These are phyloP conservation scores for Piper betle DNA, from an alignment of 164 flowering plant genomes.

Conservation along the genomic window DNA sequence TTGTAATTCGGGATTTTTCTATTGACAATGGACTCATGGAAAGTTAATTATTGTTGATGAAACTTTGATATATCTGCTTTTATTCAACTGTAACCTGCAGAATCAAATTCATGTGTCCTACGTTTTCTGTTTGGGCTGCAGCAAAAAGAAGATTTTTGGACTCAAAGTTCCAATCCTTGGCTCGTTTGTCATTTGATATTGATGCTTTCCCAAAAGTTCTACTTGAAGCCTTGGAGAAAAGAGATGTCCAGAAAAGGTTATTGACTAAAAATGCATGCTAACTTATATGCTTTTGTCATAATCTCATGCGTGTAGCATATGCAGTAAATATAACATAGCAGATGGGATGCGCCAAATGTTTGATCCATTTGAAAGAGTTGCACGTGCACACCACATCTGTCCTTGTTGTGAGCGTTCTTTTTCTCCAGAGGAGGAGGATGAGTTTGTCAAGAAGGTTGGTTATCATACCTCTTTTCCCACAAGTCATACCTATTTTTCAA, in stretches of 20 bases:
- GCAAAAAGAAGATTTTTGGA: slow-evolving; percentile 71
- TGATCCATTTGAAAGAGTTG: slow-evolving; percentile 91
- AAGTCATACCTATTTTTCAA: not conserved
- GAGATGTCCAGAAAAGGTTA: slow-evolving; percentile 80
- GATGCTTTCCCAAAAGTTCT: slow-evolving; percentile 54
- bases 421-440: slow-evolving; percentile 85
- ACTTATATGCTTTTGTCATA: not conserved
- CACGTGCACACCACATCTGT: slow-evolving; percentile 86
- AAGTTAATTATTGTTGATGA: not conserved
- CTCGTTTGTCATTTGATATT: slow-evolving; percentile 32
- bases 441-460: slow-evolving; percentile 76
- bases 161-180: slow-evolving; percentile 50
- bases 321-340: slow-evolving; percentile 77
- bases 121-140: slow-evolving; percentile 22
- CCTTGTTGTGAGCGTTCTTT: slow-evolving; percentile 97
- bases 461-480: not conserved
- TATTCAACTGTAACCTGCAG: not conserved
- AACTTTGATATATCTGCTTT: not conserved
- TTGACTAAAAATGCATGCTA: not conserved
- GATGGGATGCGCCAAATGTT: slow-evolving; percentile 90
- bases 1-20: too few relatives aligned
- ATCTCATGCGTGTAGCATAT: slow-evolving; percentile 7
- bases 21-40: not conserved
- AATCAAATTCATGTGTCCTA: not conserved
- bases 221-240: slow-evolving; percentile 57